These are phyloP conservation scores for Phellopilus nigrolimitatus DNA, from an alignment of 1,284 basidiomycete species.

Conservation along the genomic window DNA sequence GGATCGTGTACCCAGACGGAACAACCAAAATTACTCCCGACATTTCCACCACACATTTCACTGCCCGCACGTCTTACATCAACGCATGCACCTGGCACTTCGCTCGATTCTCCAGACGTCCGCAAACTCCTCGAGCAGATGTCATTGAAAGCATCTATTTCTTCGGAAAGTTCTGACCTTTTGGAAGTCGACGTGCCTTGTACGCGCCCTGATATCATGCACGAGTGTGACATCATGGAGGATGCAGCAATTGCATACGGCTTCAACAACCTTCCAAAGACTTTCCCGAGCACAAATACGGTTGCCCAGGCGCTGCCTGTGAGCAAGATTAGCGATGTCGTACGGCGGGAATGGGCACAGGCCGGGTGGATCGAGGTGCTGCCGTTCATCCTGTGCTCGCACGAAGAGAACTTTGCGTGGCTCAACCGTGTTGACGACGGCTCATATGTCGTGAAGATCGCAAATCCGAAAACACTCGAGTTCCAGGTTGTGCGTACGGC, in stretches of 20 bases:
- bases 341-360: slow-evolving; percentile 88
- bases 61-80: slow-evolving; percentile 86
- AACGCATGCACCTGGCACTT: slow-evolving; percentile 93
- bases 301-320: slow-evolving; percentile 90
- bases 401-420: slow-evolving; percentile 96
- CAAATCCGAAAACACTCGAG: slow-evolving; percentile 96
- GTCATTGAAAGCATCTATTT: slow-evolving; percentile 56
- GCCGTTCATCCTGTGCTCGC: slow-evolving; percentile 95
- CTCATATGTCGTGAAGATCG: slow-evolving; percentile 81
- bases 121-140: slow-evolving; percentile 70
- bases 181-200: slow-evolving; percentile 78
- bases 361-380: slow-evolving; percentile 96
- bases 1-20: slow-evolving; percentile 77
- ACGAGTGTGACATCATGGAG: slow-evolving; percentile 98
- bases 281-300: slow-evolving; percentile 93
- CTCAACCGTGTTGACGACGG: slow-evolving; percentile 85
- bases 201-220: slow-evolving; percentile 94
- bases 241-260: slow-evolving; percentile 98
- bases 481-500: slow-evolving; percentile 98
- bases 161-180: slow-evolving; percentile 52
- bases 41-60: slow-evolving; percentile 66
- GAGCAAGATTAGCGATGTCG: slow-evolving; percentile 87
- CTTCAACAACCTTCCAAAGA: slow-evolving; percentile 92
- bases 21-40: slow-evolving; percentile 76
- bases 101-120: slow-evolving; percentile 58